These are phyloP conservation scores for Diplodia scrobiculata DNA, from an alignment of 2,329 filamentous ascomycete genomes.

Conservation along the genomic window DNA sequence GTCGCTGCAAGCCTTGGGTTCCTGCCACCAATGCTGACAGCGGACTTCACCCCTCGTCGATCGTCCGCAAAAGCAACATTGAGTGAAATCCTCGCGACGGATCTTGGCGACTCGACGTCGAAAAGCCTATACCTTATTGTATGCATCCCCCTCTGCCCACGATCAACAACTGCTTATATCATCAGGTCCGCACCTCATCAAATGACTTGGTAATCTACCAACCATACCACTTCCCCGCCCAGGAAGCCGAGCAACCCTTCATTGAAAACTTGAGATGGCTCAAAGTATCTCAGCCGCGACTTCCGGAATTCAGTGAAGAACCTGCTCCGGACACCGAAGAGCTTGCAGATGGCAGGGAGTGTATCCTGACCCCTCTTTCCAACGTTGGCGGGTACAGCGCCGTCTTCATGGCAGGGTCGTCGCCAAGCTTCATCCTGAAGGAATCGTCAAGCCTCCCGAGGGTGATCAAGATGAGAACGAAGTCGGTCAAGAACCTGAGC, in stretches of 20 bases:
- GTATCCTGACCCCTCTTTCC: constrained; percentile 59
- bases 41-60: constrained; percentile 69
- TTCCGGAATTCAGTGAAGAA: constrained; percentile 61
- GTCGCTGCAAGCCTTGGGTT: constrained; percentile 75
- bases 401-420: constrained; percentile 78
- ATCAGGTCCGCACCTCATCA: constrained; percentile 71
- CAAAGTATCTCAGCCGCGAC: constrained; percentile 69
- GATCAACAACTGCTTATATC: neutral
- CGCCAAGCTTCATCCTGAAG: constrained; percentile 80
- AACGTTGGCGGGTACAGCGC: constrained; percentile 77
- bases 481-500: constrained; percentile 70
- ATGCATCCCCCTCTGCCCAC: constrained; percentile 41
- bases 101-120: constrained; percentile 74
- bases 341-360: constrained; percentile 49
- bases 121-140: constrained; percentile 80
- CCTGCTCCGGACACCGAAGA: constrained; percentile 54
- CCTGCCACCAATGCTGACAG: constrained; percentile 72
- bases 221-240: constrained; percentile 59
- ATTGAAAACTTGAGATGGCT: constrained; percentile 68
- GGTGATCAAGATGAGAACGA: constrained; percentile 71
- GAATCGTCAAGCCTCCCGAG: constrained; percentile 75
- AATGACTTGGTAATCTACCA: constrained; percentile 88
- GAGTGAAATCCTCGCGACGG: constrained; percentile 77
- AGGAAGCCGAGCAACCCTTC: constrained; percentile 50
- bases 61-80: constrained; percentile 72